Conservation (phyloP, 768 basidiomycete genomes). For the Hortiboletus flavorubellus region DNA sequence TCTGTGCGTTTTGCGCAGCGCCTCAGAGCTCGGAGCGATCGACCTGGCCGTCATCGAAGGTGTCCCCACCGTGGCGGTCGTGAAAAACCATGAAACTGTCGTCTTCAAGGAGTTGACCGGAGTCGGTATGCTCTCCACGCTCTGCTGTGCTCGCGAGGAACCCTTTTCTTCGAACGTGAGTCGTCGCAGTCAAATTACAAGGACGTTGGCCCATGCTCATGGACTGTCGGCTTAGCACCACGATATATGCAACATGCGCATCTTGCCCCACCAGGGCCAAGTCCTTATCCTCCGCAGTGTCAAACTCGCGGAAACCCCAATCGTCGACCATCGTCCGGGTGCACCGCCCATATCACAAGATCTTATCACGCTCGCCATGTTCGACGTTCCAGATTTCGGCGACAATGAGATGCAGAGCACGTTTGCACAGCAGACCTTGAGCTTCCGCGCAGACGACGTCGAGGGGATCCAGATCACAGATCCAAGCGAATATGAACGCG, state of each 20-base stretch:
- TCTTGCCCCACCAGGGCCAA: conserved; percentile 49
- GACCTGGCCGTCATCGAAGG: conserved; percentile 44
- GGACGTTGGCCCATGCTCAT: conserved; percentile 4
- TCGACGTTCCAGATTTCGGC: conserved; percentile 29
- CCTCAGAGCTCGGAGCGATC: conserved; percentile 35
- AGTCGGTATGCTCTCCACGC: conserved; percentile 33
- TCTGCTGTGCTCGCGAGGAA: conserved; percentile 38
- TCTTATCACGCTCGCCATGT: conserved; percentile 30
- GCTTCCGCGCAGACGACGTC: conserved; percentile 31
- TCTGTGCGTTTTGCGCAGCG: conserved; percentile 37
- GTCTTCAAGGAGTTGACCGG: conserved; percentile 40
- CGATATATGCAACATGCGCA: conserved; percentile 49
- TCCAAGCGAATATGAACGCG: conserved; percentile 23
- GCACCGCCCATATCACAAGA: conserved; percentile 23
- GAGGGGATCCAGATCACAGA: conserved; percentile 35
- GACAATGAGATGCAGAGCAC: conserved; percentile 27
- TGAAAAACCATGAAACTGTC: conserved; percentile 40
- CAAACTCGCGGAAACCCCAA: conserved; percentile 13
- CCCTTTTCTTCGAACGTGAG: conserved; percentile 28
- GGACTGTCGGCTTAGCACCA: conserved; percentile 36
- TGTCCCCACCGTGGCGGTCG: conserved; percentile 40
- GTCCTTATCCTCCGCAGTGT: conserved; percentile 50
- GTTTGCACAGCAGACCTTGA: conserved; percentile 27
- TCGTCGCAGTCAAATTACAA: neutral
- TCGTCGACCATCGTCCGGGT: neutral